Evolutionary conservation across 352 stramenopile species (phyloP).

Genomic region (Globisporangium carolinianum): DNA sequence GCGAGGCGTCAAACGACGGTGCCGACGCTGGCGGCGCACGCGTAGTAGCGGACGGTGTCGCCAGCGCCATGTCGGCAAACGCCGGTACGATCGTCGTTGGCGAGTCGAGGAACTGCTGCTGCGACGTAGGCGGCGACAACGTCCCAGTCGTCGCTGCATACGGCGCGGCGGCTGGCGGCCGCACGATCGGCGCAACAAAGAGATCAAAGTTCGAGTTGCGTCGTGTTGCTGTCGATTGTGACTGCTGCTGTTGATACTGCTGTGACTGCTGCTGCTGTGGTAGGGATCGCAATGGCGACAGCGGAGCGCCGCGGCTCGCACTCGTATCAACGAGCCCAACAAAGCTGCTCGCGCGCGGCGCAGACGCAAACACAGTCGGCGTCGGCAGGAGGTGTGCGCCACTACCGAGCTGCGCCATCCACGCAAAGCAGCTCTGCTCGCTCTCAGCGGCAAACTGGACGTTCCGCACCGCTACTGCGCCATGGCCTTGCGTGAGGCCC

Average conservation of each 20-base stretch:
- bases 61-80: neutral
- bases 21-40: conserved; percentile 5
- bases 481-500: conserved; percentile 24
- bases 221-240: neutral
- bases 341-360: neutral
- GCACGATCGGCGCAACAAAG: neutral
- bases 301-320: neutral
- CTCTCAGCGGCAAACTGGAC: conserved; percentile 37
- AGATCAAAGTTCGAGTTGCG: neutral
- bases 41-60: neutral
- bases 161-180: neutral
- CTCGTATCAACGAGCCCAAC: neutral
- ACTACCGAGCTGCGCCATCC: conserved; percentile 23
- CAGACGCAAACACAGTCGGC: neutral
- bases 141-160: neutral
- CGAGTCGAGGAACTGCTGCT: conserved; percentile 5
- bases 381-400: conserved; percentile 2
- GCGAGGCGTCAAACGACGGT: conserved; percentile 3
- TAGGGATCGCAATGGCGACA: neutral
- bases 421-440: conserved; percentile 19
- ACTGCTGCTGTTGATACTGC: no score
- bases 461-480: conserved; percentile 23
- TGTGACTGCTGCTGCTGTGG: neutral
- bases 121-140: conserved; percentile 2
- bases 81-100: conserved; percentile 10